Percentiles rank a stretch among this genome's conserved stretches.
Evolutionary conservation across 2,329 filamentous ascomycete genomes (phyloP).

Genomic region (Stemphylium beticola): DNA sequence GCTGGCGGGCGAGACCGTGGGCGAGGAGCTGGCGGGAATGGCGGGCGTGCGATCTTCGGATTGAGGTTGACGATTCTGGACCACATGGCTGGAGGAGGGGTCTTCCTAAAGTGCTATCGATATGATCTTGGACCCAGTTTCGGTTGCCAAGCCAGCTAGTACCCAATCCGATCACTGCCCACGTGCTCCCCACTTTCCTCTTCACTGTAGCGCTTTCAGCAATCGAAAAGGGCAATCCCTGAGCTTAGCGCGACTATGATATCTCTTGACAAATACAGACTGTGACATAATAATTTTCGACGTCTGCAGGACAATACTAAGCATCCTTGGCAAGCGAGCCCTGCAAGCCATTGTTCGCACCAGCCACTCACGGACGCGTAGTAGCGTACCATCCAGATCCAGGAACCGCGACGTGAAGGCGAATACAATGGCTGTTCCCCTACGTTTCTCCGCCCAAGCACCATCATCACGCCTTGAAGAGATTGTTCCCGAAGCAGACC

Average conservation of each 20-base stretch:
- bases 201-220: slow-evolving; percentile 3
- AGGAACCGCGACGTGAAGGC: slow-evolving; percentile 2
- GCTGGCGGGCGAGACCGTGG: slow-evolving; percentile 39
- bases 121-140: neutral
- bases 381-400: slow-evolving; percentile 11
- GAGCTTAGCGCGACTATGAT: neutral
- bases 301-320: slow-evolving; percentile 40
- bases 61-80: slow-evolving; percentile 14
- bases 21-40: slow-evolving; percentile 46
- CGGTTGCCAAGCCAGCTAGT: slow-evolving; percentile 28
- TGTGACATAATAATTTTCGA: slow-evolving; percentile 18
- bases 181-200: slow-evolving; percentile 19
- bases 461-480: slow-evolving; percentile 38
- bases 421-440: slow-evolving; percentile 36
- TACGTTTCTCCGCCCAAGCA: slow-evolving; percentile 23
- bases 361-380: slow-evolving; percentile 28
- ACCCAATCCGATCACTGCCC: slow-evolving; percentile 15
- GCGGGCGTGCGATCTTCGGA: slow-evolving; percentile 45
- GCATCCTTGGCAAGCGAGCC: slow-evolving; percentile 8
- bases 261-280: neutral
- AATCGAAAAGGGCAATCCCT: slow-evolving; percentile 8
- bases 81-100: neutral
- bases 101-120: neutral
- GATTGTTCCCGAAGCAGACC: slow-evolving; percentile 28
- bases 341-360: slow-evolving; percentile 31